phyloP scores from a whole-genome alignment of 805 yeast species.

The Ogataea pilisensis region DNA sequence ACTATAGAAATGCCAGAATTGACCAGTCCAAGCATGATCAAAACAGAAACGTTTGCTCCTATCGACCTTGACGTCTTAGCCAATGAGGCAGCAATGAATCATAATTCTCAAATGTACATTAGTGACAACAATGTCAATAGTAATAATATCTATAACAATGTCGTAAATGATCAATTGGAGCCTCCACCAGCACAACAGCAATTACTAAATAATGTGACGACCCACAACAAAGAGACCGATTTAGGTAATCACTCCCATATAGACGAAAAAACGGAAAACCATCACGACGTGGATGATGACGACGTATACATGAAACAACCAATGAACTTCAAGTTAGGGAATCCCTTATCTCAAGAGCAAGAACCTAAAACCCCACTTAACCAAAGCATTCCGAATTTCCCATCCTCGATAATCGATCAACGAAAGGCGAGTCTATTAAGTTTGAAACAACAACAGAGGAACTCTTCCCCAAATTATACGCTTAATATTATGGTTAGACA shows the following conservation, averaged over 20 bases:
- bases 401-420: slow-evolving; percentile 23
- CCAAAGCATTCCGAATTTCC: slow-evolving; percentile 6
- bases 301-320: slow-evolving; percentile 24
- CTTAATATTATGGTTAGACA: slow-evolving; percentile 92
- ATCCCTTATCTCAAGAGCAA: slow-evolving; percentile 9
- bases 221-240: too few relatives aligned
- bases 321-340: slow-evolving; percentile 25
- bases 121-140: too few relatives aligned
- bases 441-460: slow-evolving; percentile 36
- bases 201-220: too few relatives aligned
- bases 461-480: slow-evolving; percentile 75
- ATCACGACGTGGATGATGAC: slow-evolving; percentile 5
- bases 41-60: neutral
- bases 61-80: neutral
- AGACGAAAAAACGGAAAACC: too few relatives aligned
- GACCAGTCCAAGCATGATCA: slow-evolving; percentile 4
- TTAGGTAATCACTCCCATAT: too few relatives aligned
- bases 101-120: too few relatives aligned
- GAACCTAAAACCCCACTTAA: slow-evolving; percentile 11
- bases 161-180: too few relatives aligned
- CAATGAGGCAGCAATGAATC: too few relatives aligned
- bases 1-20: slow-evolving; percentile 26
- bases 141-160: too few relatives aligned
- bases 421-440: slow-evolving; percentile 46
- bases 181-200: too few relatives aligned